Evolutionary conservation across 2,329 filamentous ascomycete species (phyloP).

Genomic region (Lasiodiplodia sp.): DNA sequence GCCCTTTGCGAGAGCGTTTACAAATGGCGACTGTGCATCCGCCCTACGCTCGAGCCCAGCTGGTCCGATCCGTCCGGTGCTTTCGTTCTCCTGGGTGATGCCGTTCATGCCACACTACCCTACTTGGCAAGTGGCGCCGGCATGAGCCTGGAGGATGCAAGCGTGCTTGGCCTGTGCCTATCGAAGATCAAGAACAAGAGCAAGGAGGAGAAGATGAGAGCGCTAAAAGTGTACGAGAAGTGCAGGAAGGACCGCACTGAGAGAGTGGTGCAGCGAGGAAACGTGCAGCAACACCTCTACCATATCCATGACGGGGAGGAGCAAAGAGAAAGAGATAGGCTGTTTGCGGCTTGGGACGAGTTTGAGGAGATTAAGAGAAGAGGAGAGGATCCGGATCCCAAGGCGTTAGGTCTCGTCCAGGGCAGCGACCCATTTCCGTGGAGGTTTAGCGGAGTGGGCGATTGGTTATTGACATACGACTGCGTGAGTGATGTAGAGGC

Average conservation of each 20-base stretch:
- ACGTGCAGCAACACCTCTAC: conserved; percentile 68
- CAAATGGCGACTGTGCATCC: conserved; percentile 68
- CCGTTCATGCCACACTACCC: conserved; percentile 69
- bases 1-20: conserved; percentile 64
- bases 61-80: conserved; percentile 65
- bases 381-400: conserved; percentile 33
- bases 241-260: conserved; percentile 66
- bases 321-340: conserved; percentile 61
- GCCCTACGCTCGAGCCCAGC: conserved; percentile 58
- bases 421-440: conserved; percentile 46
- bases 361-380: conserved; percentile 41
- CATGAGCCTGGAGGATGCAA: conserved; percentile 68
- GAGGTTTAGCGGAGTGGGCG: conserved; percentile 46
- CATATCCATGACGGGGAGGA: conserved; percentile 66
- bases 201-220: conserved; percentile 47
- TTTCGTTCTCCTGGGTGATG: conserved; percentile 69
- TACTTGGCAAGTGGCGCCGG: conserved; percentile 67
- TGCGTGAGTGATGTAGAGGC: conserved; percentile 44
- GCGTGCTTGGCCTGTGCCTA: conserved; percentile 64
- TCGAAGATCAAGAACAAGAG: conserved; percentile 48
- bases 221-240: conserved; percentile 60
- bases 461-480: conserved; percentile 46
- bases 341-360: conserved; percentile 39
- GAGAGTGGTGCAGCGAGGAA: conserved; percentile 66
- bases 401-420: conserved; percentile 36